A percentile compares a stretch with the other conserved stretches of the same genome.
These are phyloP conservation scores for Venustampulla echinocandica DNA, from an alignment of 495 filamentous ascomycete genomes.

Conservation along the genomic window DNA sequence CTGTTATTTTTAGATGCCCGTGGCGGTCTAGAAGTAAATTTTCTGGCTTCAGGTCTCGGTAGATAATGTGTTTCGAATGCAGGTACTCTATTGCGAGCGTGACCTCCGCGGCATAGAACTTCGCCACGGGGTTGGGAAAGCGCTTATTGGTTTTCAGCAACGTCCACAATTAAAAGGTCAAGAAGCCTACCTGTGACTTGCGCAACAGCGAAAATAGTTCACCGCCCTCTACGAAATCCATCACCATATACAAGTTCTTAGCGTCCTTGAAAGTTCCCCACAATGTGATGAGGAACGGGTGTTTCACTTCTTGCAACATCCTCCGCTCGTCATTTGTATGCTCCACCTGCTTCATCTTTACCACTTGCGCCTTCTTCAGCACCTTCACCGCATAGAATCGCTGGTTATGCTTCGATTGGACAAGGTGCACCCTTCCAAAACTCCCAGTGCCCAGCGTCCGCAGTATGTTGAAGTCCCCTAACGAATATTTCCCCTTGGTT, in stretches of 20 bases:
- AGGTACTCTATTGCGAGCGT: conserved; percentile 92
- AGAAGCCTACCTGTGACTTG: conserved; percentile 78
- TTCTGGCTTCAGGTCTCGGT: conserved; percentile 94
- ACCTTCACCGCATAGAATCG: conserved; percentile 98
- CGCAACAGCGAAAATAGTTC: conserved; percentile 92
- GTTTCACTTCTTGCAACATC: conserved; percentile 91
- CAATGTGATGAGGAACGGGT: conserved; percentile 92
- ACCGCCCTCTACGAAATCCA: conserved; percentile 99
- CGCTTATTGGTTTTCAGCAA: conserved; percentile 48
- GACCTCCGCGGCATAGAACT: conserved; percentile 97
- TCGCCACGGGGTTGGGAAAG: conserved; percentile 96
- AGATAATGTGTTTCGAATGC: conserved; percentile 92
- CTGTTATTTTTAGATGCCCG: conserved; percentile 95
- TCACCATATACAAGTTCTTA: conserved; percentile 97
- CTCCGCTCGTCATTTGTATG: conserved; percentile 95
- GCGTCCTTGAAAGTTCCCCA: conserved; percentile 98
- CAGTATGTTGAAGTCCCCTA: conserved; percentile 78
- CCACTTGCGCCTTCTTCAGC: conserved; percentile 94
- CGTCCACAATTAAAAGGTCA: background rate
- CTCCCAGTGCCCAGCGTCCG: conserved; percentile 92
- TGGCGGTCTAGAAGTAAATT: conserved; percentile 92
- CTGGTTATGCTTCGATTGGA: conserved; percentile 94
- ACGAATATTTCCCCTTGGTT: conserved; percentile 97
- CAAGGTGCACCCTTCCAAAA: conserved; percentile 91
- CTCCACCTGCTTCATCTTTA: conserved; percentile 99